phyloP scores from a whole-genome alignment of 345 rosid species.

The Lepidium aucheri region DNA sequence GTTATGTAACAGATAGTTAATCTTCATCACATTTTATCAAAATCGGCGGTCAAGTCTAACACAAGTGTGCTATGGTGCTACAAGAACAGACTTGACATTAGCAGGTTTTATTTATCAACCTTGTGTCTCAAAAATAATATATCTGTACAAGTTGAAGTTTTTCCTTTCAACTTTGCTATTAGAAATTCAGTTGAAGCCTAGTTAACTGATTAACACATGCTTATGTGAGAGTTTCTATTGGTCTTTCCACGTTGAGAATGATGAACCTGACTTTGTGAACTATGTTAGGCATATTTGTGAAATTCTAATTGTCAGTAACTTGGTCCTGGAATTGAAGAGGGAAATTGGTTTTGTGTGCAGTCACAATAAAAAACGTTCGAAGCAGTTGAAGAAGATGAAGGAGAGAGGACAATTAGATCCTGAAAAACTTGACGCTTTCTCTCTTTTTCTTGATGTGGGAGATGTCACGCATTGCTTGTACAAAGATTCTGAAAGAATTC shows the following conservation, averaged over 20 bases:
- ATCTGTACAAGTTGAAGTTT: neutral
- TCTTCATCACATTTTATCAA: slow-evolving; percentile 78
- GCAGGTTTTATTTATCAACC: slow-evolving; percentile 54
- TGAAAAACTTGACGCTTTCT: slow-evolving; percentile 84
- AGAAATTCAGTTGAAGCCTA: neutral
- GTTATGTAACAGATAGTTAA: slow-evolving; percentile 60
- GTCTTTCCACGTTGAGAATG: no score
- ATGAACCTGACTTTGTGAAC: no score
- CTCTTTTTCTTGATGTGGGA: slow-evolving; percentile 80
- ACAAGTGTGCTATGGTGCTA: slow-evolving; percentile 90
- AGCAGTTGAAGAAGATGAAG: slow-evolving; percentile 80
- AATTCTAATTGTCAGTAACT: neutral
- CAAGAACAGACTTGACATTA: slow-evolving; percentile 84
- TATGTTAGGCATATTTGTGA: neutral
- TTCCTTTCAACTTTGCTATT: neutral
- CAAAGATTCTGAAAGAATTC: slow-evolving; percentile 82
- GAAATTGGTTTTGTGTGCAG: slow-evolving; percentile 39
- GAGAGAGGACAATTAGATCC: slow-evolving; percentile 92
- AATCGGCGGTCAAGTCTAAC: slow-evolving; percentile 60
- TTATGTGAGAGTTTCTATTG: no score
- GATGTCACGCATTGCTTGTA: slow-evolving; percentile 77
- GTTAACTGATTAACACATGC: neutral
- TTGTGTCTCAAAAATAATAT: neutral
- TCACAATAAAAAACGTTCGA: slow-evolving; percentile 77
- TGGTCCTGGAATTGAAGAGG: neutral